A percentile compares a stretch with the other conserved stretches of the same genome.
Evolutionary conservation across 2,329 filamentous ascomycete genomes (phyloP).

Genomic region (Thelonectria rubi): DNA sequence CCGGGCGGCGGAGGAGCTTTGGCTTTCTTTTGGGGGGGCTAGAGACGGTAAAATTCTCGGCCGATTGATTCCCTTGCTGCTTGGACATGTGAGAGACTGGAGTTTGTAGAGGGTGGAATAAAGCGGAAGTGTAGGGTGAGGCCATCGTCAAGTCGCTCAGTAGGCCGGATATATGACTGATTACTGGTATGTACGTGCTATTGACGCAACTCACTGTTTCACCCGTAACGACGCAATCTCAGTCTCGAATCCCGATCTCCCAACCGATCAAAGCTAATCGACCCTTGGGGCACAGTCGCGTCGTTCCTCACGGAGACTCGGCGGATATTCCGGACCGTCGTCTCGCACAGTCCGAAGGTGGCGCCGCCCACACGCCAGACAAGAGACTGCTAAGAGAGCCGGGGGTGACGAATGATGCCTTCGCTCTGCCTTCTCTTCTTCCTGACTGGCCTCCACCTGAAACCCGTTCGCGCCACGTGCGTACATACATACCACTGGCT

Average conservation of each 20-base stretch:
- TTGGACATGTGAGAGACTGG: not conserved
- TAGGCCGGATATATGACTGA: too few relatives aligned
- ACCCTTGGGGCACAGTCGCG: not conserved
- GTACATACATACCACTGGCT: too few relatives aligned
- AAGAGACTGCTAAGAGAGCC: too few relatives aligned
- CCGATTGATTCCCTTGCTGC: not conserved
- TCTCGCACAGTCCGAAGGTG: not conserved
- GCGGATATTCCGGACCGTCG: not conserved
- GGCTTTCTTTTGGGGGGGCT: not conserved
- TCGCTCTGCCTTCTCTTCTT: not conserved
- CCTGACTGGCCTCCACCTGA: conserved; percentile 9
- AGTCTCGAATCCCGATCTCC: not conserved
- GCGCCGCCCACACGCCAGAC: too few relatives aligned
- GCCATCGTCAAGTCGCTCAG: not conserved
- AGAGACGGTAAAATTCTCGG: not conserved
- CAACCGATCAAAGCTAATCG: not conserved
- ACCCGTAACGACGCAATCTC: not conserved
- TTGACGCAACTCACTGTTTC: too few relatives aligned
- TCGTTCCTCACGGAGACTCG: too few relatives aligned
- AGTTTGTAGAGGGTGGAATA: not conserved
- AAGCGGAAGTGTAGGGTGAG: not conserved
- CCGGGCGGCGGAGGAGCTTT: not conserved
- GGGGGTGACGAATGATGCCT: too few relatives aligned
- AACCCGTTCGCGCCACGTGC: conserved; percentile 5
- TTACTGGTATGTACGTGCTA: too few relatives aligned